Base-by-base conservation (phyloP, 2,329 filamentous ascomycete genomes). In the Colletotrichum liriopes region DNA sequence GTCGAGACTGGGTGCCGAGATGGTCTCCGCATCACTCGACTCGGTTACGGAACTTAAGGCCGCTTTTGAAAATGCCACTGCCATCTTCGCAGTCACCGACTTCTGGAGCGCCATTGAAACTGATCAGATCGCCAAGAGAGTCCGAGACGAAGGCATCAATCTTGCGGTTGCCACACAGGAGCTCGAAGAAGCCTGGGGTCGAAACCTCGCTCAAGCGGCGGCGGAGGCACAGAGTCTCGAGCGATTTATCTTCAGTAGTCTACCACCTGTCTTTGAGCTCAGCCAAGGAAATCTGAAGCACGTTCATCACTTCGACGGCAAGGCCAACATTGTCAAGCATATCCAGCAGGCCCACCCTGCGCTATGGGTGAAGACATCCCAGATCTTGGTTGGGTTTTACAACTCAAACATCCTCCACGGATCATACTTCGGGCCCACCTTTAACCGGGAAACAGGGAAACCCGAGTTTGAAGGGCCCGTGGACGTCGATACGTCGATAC, bases 71-170 rank as follows among this genome's bases (percentile, higher is more conserved):
- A 84, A 83, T 12, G 86, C 86, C 14, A 83, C 84, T 67, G 77
- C 84, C 68, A 87, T 90, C 66, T 90, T 89, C 78, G 82, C 83
- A 68, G 85, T 88, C 64, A 90, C 88, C 0, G 84, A 90, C 74
- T 90, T 87, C 78, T 90, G 86, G 84, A 84, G 86, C 66, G 81
- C 83, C 3, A 88, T 88, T 75, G 83, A 84, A 76, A 79, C 82
- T 3, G 80, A 83, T 0, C 70, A 82, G 78, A 71, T 82, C 82
- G 18, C 74, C 78, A 26, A 79, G 79, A 37, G 26, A 18, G 68
- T 41, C 4, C 56, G 23, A 14, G 56, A 26, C 9, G 45, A 49
- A 5, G 56, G 56, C 2, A 2, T 39, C 12, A 20, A 55, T 2
- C 9, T 35, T 0, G 65, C 84, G 82, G 3, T 71, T 72, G 78